Evolutionary conservation across 805 yeast species (phyloP).

Genomic region (Priceomyces carsonii): DNA sequence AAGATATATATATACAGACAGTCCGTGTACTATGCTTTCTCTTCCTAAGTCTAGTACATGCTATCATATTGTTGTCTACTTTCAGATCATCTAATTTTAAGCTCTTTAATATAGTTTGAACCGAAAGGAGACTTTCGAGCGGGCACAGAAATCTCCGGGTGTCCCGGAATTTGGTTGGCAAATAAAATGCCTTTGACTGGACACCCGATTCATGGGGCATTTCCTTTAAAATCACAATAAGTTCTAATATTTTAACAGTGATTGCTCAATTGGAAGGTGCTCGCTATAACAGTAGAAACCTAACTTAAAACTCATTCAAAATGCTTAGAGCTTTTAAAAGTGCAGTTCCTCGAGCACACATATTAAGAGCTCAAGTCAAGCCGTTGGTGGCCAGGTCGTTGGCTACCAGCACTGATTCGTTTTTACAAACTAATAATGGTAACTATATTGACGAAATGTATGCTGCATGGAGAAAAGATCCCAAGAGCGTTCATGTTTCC

Average conservation of each 20-base stretch:
- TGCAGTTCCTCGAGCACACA: slow-evolving; percentile 34
- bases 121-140: no score
- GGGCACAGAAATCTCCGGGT: no score
- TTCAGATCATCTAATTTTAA: no score
- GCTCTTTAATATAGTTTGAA: no score
- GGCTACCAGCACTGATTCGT: slow-evolving; percentile 61
- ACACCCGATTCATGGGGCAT: slow-evolving; percentile 1
- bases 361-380: slow-evolving; percentile 27
- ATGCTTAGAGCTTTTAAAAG: slow-evolving; percentile 48
- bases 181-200: slow-evolving; percentile 5
- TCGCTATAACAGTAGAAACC: neutral
- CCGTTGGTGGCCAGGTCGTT: slow-evolving; percentile 18
- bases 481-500: slow-evolving; percentile 86
- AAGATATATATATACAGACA: no score
- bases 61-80: no score
- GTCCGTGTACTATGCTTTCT: no score
- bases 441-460: slow-evolving; percentile 98
- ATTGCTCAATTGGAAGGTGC: neutral
- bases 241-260: neutral
- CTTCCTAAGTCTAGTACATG: no score
- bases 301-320: slow-evolving; percentile 3
- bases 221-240: neutral
- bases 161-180: slow-evolving; percentile 2
- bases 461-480: slow-evolving; percentile 90
- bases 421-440: slow-evolving; percentile 82